These are phyloP conservation scores for Salisapilia sapeloensis DNA, from an alignment of 352 stramenopile genomes.

Conservation along the genomic window DNA sequence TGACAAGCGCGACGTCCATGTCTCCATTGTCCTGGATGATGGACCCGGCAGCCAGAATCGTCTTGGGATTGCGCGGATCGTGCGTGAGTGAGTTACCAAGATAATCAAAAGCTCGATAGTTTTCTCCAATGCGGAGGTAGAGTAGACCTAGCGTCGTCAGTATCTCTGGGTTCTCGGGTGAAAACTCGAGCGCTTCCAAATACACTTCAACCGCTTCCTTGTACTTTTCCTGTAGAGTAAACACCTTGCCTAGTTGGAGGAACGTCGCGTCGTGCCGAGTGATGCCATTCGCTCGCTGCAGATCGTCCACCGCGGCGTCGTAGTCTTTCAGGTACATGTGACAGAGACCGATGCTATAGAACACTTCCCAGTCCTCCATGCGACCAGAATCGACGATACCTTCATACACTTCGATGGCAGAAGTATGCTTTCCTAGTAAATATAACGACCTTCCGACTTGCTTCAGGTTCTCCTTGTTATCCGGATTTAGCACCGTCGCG, in stretches of 20 bases:
- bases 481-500: conserved; percentile 81
- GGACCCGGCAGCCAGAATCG: conserved; percentile 82
- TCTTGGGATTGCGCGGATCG: conserved; percentile 82
- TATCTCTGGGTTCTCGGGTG: conserved; percentile 83
- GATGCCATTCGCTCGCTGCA: conserved; percentile 84
- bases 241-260: conserved; percentile 83
- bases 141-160: conserved; percentile 84
- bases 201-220: conserved; percentile 80
- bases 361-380: conserved; percentile 87
- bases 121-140: conserved; percentile 81
- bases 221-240: conserved; percentile 69
- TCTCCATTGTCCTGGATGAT: conserved; percentile 90
- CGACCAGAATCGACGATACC: conserved; percentile 70
- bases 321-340: conserved; percentile 87
- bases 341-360: conserved; percentile 84
- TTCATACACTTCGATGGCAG: conserved; percentile 84
- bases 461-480: conserved; percentile 87
- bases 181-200: conserved; percentile 87
- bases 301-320: conserved; percentile 71
- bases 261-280: conserved; percentile 85
- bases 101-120: conserved; percentile 87
- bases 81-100: conserved; percentile 87
- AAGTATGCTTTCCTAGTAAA: conserved; percentile 79
- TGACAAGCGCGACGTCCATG: conserved; percentile 89
- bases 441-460: conserved; percentile 72